These are phyloP conservation scores for Globisporangium middletonii DNA, from an alignment of 352 stramenopile species.

Conservation along the genomic window DNA sequence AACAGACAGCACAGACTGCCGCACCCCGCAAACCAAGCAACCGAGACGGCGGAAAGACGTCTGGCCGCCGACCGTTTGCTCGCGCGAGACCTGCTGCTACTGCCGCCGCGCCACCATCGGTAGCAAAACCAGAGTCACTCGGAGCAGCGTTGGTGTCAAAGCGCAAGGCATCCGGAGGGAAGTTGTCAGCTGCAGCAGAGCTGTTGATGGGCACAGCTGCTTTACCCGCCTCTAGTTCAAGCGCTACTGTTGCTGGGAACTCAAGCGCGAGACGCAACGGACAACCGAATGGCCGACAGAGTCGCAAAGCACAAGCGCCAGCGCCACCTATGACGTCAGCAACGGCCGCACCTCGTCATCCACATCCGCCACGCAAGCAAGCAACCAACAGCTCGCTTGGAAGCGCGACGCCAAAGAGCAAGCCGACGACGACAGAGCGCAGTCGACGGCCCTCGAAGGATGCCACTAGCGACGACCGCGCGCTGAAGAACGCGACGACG, in stretches of 20 bases:
- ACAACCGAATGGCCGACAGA: background rate
- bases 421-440: background rate
- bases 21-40: constrained; percentile 3
- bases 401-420: background rate
- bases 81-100: background rate
- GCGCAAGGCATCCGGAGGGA: constrained; percentile 1
- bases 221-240: background rate
- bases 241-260: background rate
- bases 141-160: background rate
- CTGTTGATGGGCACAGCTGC: constrained; percentile 8
- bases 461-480: background rate
- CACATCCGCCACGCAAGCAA: background rate
- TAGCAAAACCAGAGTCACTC: background rate
- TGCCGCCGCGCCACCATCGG: no score
- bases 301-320: background rate
- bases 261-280: background rate
- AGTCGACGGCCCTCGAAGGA: background rate
- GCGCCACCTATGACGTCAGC: background rate
- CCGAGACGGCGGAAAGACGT: background rate
- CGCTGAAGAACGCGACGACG: background rate
- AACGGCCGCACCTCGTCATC: background rate
- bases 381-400: background rate
- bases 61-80: background rate
- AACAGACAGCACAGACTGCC: background rate
- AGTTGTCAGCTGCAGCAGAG: constrained; percentile 4